phyloP scores from a whole-genome alignment of 768 basidiomycete genomes.

The Suillus placidus region DNA sequence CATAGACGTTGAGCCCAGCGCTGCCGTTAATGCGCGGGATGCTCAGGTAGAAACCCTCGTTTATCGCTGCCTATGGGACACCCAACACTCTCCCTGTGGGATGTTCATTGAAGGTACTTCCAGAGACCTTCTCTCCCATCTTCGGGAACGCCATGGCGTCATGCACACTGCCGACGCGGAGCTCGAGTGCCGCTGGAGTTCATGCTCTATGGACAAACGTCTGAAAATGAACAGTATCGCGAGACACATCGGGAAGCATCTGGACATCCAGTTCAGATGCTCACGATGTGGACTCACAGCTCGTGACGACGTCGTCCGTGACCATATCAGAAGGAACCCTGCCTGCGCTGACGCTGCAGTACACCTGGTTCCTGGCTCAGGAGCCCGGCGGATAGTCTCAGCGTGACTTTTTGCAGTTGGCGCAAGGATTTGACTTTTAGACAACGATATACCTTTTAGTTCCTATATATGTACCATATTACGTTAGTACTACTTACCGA shows the following conservation, averaged over 20 bases:
- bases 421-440: not conserved
- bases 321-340: not conserved
- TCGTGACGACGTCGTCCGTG: constrained; percentile 1
- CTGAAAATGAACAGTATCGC: not conserved
- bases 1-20: not conserved
- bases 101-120: not conserved
- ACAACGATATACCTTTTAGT: not conserved
- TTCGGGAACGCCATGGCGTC: not conserved
- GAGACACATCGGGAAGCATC: not conserved
- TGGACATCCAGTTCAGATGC: not conserved
- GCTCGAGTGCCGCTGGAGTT: not conserved
- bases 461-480: constrained; percentile 14
- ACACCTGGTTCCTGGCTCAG: not conserved
- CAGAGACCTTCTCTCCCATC: not conserved
- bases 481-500: not conserved
- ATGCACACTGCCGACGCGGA: not conserved
- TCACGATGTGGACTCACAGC: not conserved
- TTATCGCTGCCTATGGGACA: not conserved
- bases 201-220: not conserved
- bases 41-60: not conserved
- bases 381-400: not conserved
- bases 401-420: not conserved
- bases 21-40: not conserved
- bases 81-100: not conserved
- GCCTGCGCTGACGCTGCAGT: not conserved